Evolutionary conservation across 768 basidiomycete genomes (phyloP).

Genomic region (Trichaptum fuscoviolaceum): DNA sequence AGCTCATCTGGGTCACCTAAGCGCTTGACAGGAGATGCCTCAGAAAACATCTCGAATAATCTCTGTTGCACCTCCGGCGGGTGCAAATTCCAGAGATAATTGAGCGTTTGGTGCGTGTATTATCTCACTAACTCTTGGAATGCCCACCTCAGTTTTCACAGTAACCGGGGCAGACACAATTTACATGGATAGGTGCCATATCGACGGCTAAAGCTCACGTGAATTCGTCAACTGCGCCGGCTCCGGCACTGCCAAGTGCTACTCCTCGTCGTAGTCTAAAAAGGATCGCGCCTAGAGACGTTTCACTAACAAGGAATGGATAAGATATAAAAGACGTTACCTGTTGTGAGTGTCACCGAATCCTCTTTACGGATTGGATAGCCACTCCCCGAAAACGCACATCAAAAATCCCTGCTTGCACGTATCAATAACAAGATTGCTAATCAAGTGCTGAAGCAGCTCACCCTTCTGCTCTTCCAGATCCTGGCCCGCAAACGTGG

Average conservation of each 20-base stretch:
- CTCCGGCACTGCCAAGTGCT: not conserved
- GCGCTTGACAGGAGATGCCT: slow-evolving; percentile 4
- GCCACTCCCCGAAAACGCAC: slow-evolving; percentile 8
- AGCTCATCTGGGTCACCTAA: slow-evolving; percentile 8
- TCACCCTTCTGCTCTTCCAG: not conserved
- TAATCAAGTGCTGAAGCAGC: not conserved
- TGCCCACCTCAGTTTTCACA: slow-evolving; percentile 9
- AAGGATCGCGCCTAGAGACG: not conserved
- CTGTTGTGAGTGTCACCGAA: not conserved
- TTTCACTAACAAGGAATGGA: not conserved
- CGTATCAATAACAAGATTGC: not conserved
- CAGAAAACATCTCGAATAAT: not conserved
- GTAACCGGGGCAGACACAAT: slow-evolving; percentile 10
- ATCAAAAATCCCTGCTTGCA: slow-evolving; percentile 7
- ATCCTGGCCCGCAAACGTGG: not conserved
- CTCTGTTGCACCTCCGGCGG: not conserved
- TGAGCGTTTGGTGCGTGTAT: not conserved
- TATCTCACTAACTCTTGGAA: not conserved
- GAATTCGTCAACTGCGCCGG: slow-evolving; percentile 11
- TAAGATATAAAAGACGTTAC: not conserved
- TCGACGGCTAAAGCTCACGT: slow-evolving; percentile 12
- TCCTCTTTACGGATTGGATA: slow-evolving; percentile 4
- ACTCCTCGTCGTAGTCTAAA: slow-evolving; percentile 2
- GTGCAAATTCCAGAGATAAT: slow-evolving; percentile 6
- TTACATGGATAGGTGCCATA: slow-evolving; percentile 13